Conservation (phyloP, 106 monocot genomes). For the Dioscorea dumetorum region DNA sequence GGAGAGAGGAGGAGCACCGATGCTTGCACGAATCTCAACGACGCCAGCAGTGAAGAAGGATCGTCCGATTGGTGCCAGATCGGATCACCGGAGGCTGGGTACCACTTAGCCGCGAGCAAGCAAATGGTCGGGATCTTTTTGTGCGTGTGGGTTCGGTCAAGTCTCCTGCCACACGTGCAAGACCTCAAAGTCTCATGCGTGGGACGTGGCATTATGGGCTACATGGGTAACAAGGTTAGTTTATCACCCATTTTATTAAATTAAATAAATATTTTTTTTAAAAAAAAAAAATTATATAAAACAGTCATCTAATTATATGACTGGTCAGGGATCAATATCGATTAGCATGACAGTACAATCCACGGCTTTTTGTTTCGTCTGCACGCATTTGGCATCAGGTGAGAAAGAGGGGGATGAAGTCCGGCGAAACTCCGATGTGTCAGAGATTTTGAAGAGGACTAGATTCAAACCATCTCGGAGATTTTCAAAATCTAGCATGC, state of each 20-base stretch:
- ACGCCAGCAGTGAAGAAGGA: slow-evolving; percentile 25
- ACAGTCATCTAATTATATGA: neutral
- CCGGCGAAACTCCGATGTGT: slow-evolving; percentile 65
- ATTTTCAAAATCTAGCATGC: neutral
- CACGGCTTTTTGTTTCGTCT: slow-evolving; percentile 79
- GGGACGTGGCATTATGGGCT: slow-evolving; percentile 85
- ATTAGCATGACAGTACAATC: slow-evolving; percentile 59
- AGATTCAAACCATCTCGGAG: slow-evolving; percentile 27
- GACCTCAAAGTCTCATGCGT: slow-evolving; percentile 66
- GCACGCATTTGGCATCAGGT: slow-evolving; percentile 78
- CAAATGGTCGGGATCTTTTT: slow-evolving; percentile 92
- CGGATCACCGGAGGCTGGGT: slow-evolving; percentile 5
- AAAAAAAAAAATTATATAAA: neutral
- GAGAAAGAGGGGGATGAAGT: slow-evolving; percentile 85
- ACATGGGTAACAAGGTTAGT: slow-evolving; percentile 87
- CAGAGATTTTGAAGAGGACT: slow-evolving; percentile 62
- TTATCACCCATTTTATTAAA: neutral
- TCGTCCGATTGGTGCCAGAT: slow-evolving; percentile 2
- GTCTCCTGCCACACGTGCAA: slow-evolving; percentile 37
- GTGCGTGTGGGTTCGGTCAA: slow-evolving; percentile 69
- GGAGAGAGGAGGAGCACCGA: neutral
- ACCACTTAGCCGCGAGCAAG: slow-evolving; percentile 66
- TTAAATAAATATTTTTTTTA: neutral
- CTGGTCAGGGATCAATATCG: slow-evolving; percentile 86
- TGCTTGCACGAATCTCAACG: neutral